phyloP scores from a whole-genome alignment of 139 green algal species.

The Coelastrella sp. region DNA sequence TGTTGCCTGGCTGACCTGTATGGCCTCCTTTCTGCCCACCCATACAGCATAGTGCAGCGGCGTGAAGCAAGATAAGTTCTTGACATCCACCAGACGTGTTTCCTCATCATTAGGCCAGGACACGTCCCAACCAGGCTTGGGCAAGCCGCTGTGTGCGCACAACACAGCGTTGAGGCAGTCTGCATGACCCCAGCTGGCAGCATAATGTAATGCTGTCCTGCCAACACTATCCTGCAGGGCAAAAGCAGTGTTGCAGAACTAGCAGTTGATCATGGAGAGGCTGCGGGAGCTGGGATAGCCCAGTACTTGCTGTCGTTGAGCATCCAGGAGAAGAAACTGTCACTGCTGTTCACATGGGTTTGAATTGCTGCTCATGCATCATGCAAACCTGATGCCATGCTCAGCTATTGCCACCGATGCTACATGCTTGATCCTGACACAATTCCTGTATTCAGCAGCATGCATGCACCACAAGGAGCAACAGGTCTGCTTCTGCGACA shows the following conservation, averaged over 20 bases:
- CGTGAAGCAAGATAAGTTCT: slow-evolving; percentile 50
- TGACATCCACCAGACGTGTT: slow-evolving; percentile 53
- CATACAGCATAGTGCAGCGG: slow-evolving; percentile 60
- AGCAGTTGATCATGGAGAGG: too few species aligned
- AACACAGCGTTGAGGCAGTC: slow-evolving; percentile 52
- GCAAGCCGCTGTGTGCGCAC: not conserved
- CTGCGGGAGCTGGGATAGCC: too few species aligned
- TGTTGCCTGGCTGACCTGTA: slow-evolving; percentile 28
- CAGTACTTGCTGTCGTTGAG: too few species aligned
- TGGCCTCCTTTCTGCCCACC: slow-evolving; percentile 41
- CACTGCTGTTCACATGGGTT: too few species aligned
- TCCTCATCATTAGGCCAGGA: slow-evolving; percentile 11
- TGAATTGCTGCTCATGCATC: too few species aligned
- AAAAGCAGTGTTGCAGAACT: too few species aligned
- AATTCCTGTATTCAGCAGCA: not conserved
- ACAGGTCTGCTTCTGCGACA: not conserved
- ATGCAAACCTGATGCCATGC: too few species aligned
- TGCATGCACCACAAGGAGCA: not conserved
- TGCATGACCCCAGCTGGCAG: slow-evolving; percentile 53
- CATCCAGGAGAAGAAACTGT: too few species aligned
- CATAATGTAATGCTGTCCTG: slow-evolving; percentile 58
- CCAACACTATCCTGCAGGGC: slow-evolving; percentile 42
- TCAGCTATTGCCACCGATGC: too few species aligned
- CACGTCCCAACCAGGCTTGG: slow-evolving; percentile 8
- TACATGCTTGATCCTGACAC: too few species aligned